Conservation (phyloP, 805 yeast species). For the Wickerhamiella bombiphila region DNA sequence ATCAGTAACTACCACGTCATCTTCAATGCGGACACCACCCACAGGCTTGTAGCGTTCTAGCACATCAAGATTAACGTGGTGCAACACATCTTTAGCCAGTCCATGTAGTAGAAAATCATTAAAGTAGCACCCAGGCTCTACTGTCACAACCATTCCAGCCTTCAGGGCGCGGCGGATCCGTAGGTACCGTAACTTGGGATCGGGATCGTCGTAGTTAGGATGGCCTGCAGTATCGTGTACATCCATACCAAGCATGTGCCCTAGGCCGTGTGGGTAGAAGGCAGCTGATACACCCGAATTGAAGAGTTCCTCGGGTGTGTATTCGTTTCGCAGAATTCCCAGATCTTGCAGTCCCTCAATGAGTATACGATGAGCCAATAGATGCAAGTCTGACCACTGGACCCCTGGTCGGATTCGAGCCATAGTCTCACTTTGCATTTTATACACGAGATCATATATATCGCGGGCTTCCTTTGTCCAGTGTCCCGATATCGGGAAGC, state of each 20-base stretch:
- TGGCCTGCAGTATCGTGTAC: constrained; percentile 92
- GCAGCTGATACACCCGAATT: constrained; percentile 56
- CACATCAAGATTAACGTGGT: constrained; percentile 48
- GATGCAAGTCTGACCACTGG: constrained; percentile 72
- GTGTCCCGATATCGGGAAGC: constrained; percentile 81
- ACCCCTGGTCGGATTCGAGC: constrained; percentile 65
- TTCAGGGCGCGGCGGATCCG: constrained; percentile 63
- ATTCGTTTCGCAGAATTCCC: constrained; percentile 51
- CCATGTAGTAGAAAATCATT: constrained; percentile 59
- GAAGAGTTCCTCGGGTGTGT: constrained; percentile 49
- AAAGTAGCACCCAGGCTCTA: constrained; percentile 92
- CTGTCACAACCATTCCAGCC: constrained; percentile 75
- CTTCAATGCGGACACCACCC: constrained; percentile 98
- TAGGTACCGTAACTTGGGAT: constrained; percentile 60
- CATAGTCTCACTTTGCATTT: constrained; percentile 71
- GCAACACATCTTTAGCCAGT: constrained; percentile 23
- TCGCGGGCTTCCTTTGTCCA: constrained; percentile 81
- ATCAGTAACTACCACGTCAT: constrained; percentile 67
- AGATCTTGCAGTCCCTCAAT: constrained; percentile 54
- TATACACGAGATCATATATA: constrained; percentile 62
- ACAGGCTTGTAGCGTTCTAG: constrained; percentile 68
- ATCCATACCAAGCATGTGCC: constrained; percentile 87
- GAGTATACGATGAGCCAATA: constrained; percentile 63
- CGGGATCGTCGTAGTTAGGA: constrained; percentile 72
- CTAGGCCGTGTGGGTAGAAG: constrained; percentile 92